phyloP scores from a whole-genome alignment of 1,139 yeast species.

The Yamadazyma buinensis region DNA sequence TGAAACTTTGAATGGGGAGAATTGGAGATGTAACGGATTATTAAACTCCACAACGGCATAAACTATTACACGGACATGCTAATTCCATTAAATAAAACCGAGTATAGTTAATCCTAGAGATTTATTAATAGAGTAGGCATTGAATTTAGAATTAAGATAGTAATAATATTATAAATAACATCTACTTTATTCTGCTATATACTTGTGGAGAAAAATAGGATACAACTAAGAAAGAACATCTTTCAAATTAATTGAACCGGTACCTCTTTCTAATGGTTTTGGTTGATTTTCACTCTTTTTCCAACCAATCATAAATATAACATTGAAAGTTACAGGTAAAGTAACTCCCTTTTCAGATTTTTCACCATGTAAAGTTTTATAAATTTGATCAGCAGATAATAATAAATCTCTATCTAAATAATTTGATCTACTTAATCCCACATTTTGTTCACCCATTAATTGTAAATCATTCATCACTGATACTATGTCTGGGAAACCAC shows the following conservation, averaged over 20 bases:
- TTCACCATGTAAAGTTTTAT: slow-evolving; percentile 68
- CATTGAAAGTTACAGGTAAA: slow-evolving; percentile 64
- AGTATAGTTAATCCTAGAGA: too few relatives aligned
- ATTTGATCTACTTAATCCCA: slow-evolving; percentile 56
- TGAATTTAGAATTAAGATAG: too few relatives aligned
- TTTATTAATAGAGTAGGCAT: too few relatives aligned
- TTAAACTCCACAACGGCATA: too few relatives aligned
- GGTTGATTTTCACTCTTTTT: slow-evolving; percentile 69
- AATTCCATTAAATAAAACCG: too few relatives aligned
- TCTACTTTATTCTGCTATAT: neutral
- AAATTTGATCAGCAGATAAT: slow-evolving; percentile 73
- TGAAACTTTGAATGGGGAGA: too few relatives aligned
- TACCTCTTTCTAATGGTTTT: slow-evolving; percentile 68
- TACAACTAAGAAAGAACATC: slow-evolving; percentile 30
- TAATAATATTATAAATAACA: too few relatives aligned
- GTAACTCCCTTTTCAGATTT: slow-evolving; percentile 42
- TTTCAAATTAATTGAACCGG: slow-evolving; percentile 64
- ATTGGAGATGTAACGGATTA: too few relatives aligned
- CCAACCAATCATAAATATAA: slow-evolving; percentile 88
- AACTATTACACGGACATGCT: too few relatives aligned
- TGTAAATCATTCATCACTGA: slow-evolving; percentile 69
- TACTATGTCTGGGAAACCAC: slow-evolving; percentile 71
- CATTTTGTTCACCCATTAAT: slow-evolving; percentile 82
- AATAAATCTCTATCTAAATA: slow-evolving; percentile 61
- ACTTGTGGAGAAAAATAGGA: neutral